phyloP scores from a whole-genome alignment of 768 basidiomycete genomes.

The Leccinum subgranulosum region DNA sequence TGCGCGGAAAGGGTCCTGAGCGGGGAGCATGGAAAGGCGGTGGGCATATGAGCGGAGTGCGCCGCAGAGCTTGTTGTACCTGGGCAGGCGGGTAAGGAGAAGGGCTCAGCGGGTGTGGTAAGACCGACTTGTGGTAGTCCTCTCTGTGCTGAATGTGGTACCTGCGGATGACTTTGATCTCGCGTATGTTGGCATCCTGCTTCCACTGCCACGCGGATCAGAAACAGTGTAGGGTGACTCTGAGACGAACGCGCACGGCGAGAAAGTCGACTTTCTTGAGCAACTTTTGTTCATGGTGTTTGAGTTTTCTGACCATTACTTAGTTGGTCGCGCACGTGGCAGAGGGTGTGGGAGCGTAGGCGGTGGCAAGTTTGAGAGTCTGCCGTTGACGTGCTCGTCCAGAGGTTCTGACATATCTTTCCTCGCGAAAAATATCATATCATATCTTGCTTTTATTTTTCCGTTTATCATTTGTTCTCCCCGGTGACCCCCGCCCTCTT shows the following conservation, averaged over 20 bases:
- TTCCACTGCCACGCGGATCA: conserved; percentile 69
- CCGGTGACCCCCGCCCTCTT: background rate
- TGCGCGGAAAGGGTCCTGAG: conserved; percentile 83
- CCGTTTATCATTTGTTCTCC: conserved; percentile 11
- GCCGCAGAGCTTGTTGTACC: conserved; percentile 95
- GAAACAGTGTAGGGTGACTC: background rate
- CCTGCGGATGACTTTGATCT: conserved; percentile 90
- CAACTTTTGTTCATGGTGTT: conserved; percentile 93
- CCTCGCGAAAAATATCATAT: conserved; percentile 29
- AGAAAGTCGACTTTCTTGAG: conserved; percentile 97
- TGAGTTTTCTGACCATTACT: conserved; percentile 85
- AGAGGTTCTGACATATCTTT: conserved; percentile 24
- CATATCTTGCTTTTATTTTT: conserved; percentile 27
- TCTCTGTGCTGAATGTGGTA: conserved; percentile 96
- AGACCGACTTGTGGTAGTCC: conserved; percentile 80
- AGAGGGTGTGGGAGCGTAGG: conserved; percentile 27
- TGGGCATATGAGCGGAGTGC: conserved; percentile 82
- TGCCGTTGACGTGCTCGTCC: conserved; percentile 31
- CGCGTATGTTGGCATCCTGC: conserved; percentile 86
- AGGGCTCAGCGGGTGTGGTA: background rate
- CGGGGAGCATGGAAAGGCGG: conserved; percentile 80
- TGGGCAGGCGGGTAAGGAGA: conserved; percentile 24
- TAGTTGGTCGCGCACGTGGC: conserved; percentile 28
- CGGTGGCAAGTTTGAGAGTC: conserved; percentile 21
- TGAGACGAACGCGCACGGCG: conserved; percentile 52